These are phyloP conservation scores for Candolleomyces aberdarensis DNA, from an alignment of 768 basidiomycete genomes.

Conservation along the genomic window DNA sequence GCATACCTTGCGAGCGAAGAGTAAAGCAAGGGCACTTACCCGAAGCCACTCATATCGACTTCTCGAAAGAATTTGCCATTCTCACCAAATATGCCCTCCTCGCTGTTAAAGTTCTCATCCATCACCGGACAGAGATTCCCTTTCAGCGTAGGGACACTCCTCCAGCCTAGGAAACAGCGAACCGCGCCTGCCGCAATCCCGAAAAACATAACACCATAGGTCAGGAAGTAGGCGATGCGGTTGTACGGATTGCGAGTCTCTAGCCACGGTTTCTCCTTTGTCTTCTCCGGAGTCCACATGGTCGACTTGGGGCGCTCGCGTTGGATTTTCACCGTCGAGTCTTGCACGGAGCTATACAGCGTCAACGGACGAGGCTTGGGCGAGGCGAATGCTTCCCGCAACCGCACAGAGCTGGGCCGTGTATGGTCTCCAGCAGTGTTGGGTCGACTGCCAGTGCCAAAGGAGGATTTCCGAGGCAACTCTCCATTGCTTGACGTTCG, in stretches of 20 bases:
- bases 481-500: conserved; percentile 40
- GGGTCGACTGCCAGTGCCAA: conserved; percentile 32
- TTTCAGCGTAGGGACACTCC: conserved; percentile 41
- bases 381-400: conserved; percentile 56
- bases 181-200: conserved; percentile 53
- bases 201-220: conserved; percentile 55
- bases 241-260: conserved; percentile 50
- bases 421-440: conserved; percentile 11
- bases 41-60: conserved; percentile 84
- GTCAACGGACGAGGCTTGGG: conserved; percentile 59
- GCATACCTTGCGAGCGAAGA: conserved; percentile 1
- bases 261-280: conserved; percentile 65
- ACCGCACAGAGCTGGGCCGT: conserved; percentile 35
- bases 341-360: conserved; percentile 46
- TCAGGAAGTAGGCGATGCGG: conserved; percentile 58
- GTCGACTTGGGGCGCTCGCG: conserved; percentile 49
- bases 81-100: conserved; percentile 54
- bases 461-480: conserved; percentile 35
- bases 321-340: conserved; percentile 34
- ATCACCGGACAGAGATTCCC: conserved; percentile 64
- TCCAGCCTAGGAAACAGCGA: conserved; percentile 58
- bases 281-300: conserved; percentile 34
- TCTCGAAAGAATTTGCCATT: conserved; percentile 72
- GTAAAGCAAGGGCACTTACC: conserved; percentile 39
- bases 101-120: conserved; percentile 71